Evolutionary conservation across 257 asterid genomes (phyloP).

Genomic region (Asclepias syriaca): DNA sequence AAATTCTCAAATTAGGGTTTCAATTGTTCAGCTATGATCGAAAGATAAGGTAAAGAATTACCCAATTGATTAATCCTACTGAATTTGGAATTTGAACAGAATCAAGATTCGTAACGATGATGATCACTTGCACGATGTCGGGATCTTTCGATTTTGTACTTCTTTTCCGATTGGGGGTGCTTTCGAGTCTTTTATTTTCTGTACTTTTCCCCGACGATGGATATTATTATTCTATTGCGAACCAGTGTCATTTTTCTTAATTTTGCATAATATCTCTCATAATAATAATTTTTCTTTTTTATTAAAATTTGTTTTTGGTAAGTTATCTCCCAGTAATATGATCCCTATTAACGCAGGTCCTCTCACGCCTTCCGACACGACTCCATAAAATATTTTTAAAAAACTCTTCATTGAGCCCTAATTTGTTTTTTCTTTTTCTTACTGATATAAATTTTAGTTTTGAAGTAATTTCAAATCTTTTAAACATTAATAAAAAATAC

Average conservation of each 20-base stretch:
- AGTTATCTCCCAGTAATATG: not conserved
- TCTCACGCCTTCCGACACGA: not conserved
- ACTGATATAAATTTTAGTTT: too few species aligned
- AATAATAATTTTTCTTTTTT: not conserved
- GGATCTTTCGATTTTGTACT: constrained; percentile 8
- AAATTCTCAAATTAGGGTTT: constrained; percentile 3
- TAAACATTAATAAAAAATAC: too few species aligned
- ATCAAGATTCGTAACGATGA: not conserved
- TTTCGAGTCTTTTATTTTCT: not conserved
- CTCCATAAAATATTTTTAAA: too few species aligned
- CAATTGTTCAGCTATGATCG: not conserved
- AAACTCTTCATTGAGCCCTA: too few species aligned
- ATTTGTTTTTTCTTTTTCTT: too few species aligned
- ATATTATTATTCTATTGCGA: not conserved
- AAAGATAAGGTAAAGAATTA: not conserved
- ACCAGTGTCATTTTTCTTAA: not conserved
- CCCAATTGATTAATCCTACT: constrained; percentile 1
- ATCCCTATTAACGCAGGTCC: not conserved
- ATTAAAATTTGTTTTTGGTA: too few species aligned
- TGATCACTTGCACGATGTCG: not conserved
- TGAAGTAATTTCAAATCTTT: too few species aligned
- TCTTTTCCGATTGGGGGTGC: not conserved
- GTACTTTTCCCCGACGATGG: constrained; percentile 1
- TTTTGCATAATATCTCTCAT: not conserved
- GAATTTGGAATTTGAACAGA: not conserved